Evolutionary conservation across 164 flowering plant species (phyloP).

Genomic region (Liquidambar formosana): DNA sequence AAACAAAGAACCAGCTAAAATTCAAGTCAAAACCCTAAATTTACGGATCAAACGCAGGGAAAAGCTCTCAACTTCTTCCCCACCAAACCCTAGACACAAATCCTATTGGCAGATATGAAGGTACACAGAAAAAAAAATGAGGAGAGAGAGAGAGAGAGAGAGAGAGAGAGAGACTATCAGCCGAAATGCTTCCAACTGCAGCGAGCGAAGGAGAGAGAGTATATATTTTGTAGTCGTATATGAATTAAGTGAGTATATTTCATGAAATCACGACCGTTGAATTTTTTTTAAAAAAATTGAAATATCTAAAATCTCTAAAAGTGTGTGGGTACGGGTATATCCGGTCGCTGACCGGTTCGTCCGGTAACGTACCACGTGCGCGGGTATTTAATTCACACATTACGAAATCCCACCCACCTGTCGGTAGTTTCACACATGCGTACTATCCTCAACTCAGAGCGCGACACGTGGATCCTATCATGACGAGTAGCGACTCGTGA

Average conservation of each 20-base stretch:
- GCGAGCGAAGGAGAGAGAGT: slow-evolving; percentile 1
- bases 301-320: too few relatives aligned
- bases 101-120: not conserved
- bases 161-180: not conserved
- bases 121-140: too few relatives aligned
- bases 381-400: not conserved
- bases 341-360: slow-evolving; percentile 30
- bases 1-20: not conserved
- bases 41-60: slow-evolving; percentile 7
- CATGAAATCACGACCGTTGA: slow-evolving; percentile 29
- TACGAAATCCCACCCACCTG: not conserved
- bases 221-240: not conserved
- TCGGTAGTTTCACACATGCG: slow-evolving; percentile 3
- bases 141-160: slow-evolving; percentile 7
- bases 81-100: slow-evolving; percentile 4
- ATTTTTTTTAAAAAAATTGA: not conserved
- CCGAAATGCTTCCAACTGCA: slow-evolving; percentile 9
- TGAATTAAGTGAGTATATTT: too few relatives aligned
- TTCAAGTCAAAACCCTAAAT: slow-evolving; percentile 1
- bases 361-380: slow-evolving; percentile 43
- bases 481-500: not conserved
- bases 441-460: not conserved
- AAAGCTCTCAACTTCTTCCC: not conserved
- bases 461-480: not conserved
- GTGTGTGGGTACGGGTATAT: slow-evolving; percentile 8